phyloP scores from a whole-genome alignment of 2,329 filamentous ascomycete genomes.

The Calonectria pauciramosa region DNA sequence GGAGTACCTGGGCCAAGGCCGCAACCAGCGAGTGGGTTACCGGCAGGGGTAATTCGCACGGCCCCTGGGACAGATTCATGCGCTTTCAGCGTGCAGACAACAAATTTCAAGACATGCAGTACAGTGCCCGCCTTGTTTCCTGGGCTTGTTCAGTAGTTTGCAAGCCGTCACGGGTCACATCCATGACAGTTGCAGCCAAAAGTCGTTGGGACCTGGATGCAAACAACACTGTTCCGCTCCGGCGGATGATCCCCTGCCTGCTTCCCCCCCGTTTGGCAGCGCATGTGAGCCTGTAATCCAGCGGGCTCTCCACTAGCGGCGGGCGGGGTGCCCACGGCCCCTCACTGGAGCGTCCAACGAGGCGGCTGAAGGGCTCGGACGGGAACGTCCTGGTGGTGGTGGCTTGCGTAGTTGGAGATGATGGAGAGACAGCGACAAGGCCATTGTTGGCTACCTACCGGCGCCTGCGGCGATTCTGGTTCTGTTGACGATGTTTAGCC shows the following conservation, averaged over 20 bases:
- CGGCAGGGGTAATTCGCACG: slow-evolving; percentile 7
- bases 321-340: slow-evolving; percentile 18
- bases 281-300: slow-evolving; percentile 22
- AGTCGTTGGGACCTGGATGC: neutral
- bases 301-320: slow-evolving; percentile 20
- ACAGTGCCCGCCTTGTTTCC: neutral
- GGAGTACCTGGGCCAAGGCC: slow-evolving; percentile 19
- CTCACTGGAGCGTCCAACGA: slow-evolving; percentile 21
- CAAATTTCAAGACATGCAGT: neutral
- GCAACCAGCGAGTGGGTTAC: slow-evolving; percentile 12
- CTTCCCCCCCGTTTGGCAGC: slow-evolving; percentile 13
- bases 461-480: neutral
- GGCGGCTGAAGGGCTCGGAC: slow-evolving; percentile 21
- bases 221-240: neutral
- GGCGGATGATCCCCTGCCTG: neutral
- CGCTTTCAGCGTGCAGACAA: neutral
- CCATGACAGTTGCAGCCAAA: neutral
- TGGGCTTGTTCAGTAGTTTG: neutral
- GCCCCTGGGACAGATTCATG: neutral
- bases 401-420: slow-evolving; percentile 17
- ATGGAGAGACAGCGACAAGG: slow-evolving; percentile 8
- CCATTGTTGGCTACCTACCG: neutral
- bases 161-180: neutral
- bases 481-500: slow-evolving; percentile 11
- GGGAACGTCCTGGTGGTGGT: slow-evolving; percentile 17